Evolutionary conservation across 768 basidiomycete genomes (phyloP).

Genomic region (Hysterangium stoloniferum): DNA sequence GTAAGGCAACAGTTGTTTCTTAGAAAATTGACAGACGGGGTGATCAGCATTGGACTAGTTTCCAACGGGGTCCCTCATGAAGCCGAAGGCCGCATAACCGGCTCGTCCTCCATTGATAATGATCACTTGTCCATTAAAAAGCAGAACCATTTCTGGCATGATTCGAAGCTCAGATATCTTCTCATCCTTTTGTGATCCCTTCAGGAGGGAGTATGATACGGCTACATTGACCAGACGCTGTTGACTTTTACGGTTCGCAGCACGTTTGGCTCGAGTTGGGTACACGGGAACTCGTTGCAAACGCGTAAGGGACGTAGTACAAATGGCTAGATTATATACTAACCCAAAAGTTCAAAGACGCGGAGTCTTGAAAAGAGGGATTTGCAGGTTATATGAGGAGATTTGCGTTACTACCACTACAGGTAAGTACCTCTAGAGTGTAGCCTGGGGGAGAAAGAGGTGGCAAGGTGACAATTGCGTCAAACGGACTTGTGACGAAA

Average conservation of each 20-base stretch:
- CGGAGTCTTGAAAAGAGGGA: conserved; percentile 21
- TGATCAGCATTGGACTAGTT: conserved; percentile 39
- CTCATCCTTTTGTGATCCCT: conserved; percentile 25
- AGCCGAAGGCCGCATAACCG: conserved; percentile 43
- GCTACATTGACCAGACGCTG: conserved; percentile 29
- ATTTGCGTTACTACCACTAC: conserved; percentile 22
- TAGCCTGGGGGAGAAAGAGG: conserved; percentile 25
- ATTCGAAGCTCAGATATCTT: conserved; percentile 25
- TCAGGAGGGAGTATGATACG: conserved; percentile 27
- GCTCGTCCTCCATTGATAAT: conserved; percentile 35
- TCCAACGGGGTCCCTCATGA: conserved; percentile 48
- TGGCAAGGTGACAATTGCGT: conserved; percentile 22
- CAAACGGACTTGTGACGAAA: conserved; percentile 25
- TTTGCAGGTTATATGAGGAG: conserved; percentile 14
- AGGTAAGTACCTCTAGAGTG: conserved; percentile 23
- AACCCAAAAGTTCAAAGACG: too few relatives aligned
- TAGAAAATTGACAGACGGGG: conserved; percentile 12
- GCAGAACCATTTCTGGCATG: conserved; percentile 27
- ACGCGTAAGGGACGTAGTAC: too few relatives aligned
- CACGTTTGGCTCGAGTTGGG: too few relatives aligned
- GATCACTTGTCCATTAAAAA: conserved; percentile 31
- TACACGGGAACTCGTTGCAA: too few relatives aligned
- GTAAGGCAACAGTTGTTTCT: too few relatives aligned
- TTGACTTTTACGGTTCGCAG: too few relatives aligned
- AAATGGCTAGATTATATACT: too few relatives aligned